Evolutionary conservation across 352 stramenopile genomes (phyloP), one percentile per base, ranked within the genome.

Genomic region (Phytophthora pistaciae): DNA sequence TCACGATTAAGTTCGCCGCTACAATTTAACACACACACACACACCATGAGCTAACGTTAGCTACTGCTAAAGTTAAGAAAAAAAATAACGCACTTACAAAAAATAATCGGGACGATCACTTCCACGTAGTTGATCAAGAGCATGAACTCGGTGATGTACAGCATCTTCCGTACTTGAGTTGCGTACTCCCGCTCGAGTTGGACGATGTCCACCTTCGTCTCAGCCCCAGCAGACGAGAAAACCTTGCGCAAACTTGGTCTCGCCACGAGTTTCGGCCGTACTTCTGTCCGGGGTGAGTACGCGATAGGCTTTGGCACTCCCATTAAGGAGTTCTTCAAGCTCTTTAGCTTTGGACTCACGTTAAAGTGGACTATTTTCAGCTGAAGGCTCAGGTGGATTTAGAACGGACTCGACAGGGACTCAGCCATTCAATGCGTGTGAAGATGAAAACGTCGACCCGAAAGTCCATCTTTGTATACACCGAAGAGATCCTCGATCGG

Each of bases 61-160:
- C 25, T 27, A 27, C 25, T 3, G 25, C 25, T 3, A 27, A 27
- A 3, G 16, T 48, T 48, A 18, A 6, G 7, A 16, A 48, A 48
- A 20, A 46, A 31, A 42, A 48, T 20, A 9, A 60, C 25, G 25
- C 25, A 77, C 72, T 66, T 64, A 84, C 78, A 70, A 56, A 85
- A 85, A 23, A 86, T 76, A 5, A 78, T 20, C 4, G 80, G 76
- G 16, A 88, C 70, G 27, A 79, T 66, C 5, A 83, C 74, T 44
- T 85, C 75, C 3, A 79, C 68, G 38, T 78, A 84, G 54, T 88
- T 81, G 50, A 80, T 69, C 55, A 86, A 59, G 13, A 86, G 29
- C 21, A 86, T 29, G 10, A 83, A 88, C 69, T 86, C 78, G 2
- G 80, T 77, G 53, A 82, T 66, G 40, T 86, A 81, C 2, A 88